Percentiles rank a stretch among this genome's conserved stretches.
Evolutionary conservation across 805 yeast genomes (phyloP).

Genomic region (Priceomyces castillae): DNA sequence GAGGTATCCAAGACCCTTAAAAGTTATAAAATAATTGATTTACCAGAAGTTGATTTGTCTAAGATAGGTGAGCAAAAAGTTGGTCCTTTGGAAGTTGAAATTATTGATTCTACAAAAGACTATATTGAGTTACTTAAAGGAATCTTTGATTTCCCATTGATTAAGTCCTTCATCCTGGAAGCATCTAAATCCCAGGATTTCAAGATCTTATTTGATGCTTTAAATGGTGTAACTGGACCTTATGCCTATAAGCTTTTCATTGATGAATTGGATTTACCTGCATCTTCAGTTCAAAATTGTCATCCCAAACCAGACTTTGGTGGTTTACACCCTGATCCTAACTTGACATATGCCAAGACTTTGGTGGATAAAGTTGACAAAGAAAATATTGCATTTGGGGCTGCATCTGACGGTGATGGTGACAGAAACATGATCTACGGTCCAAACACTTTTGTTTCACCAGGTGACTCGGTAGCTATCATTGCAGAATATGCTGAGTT

Average conservation of each 20-base stretch:
- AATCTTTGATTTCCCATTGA: constrained; percentile 84
- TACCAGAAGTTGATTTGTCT: constrained; percentile 64
- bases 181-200: constrained; percentile 52
- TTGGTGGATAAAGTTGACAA: constrained; percentile 83
- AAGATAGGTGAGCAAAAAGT: constrained; percentile 50
- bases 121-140: constrained; percentile 76
- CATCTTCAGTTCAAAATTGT: constrained; percentile 70
- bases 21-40: constrained; percentile 55
- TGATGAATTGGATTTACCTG: constrained; percentile 78
- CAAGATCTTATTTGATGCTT: constrained; percentile 79
- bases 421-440: constrained; percentile 99
- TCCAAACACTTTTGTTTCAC: constrained; percentile 89
- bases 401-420: constrained; percentile 99
- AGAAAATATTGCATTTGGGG: constrained; percentile 86
- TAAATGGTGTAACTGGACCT: constrained; percentile 97
- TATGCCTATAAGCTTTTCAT: constrained; percentile 83
- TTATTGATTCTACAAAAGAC: constrained; percentile 77
- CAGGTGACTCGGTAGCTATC: constrained; percentile 97
- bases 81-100: constrained; percentile 70
- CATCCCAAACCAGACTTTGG: constrained; percentile 88
- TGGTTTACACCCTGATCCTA: constrained; percentile 97
- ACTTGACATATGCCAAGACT: constrained; percentile 87
- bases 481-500: constrained; percentile 87
- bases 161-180: constrained; percentile 61
- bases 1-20: constrained; percentile 60